phyloP scores from a whole-genome alignment of 2,329 filamentous ascomycete genomes.

The Zopfia rhizophila region DNA sequence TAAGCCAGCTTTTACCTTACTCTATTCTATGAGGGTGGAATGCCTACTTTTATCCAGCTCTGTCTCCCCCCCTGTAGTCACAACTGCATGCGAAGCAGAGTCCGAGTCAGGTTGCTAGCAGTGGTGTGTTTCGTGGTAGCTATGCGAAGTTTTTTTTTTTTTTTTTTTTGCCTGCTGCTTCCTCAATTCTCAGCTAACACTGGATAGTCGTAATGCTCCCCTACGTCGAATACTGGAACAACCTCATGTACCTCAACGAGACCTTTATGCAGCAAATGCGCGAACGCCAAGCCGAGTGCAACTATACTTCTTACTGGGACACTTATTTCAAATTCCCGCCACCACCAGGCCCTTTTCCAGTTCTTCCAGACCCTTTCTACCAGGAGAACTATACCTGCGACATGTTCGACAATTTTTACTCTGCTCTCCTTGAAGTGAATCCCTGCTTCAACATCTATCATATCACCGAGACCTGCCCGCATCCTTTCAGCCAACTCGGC shows the following conservation, averaged over 20 bases:
- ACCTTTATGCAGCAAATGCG: conserved; percentile 52
- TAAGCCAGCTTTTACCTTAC: not conserved
- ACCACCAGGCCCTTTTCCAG: conserved; percentile 38
- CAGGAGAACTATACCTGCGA: conserved; percentile 47
- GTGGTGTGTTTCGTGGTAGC: too few species aligned
- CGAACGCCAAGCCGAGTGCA: conserved; percentile 45
- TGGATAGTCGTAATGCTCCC: conserved; percentile 42
- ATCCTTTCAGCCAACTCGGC: conserved; percentile 49
- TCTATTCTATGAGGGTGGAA: too few species aligned
- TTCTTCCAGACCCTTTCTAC: conserved; percentile 30
- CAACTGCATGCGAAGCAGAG: too few species aligned
- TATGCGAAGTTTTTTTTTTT: too few species aligned
- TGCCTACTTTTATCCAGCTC: too few species aligned
- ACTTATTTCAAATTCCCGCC: conserved; percentile 56
- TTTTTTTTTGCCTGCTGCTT: conserved; percentile 1
- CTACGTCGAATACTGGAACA: conserved; percentile 53
- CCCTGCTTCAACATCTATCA: conserved; percentile 64
- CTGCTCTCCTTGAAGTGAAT: conserved; percentile 55
- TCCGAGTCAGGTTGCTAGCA: too few species aligned
- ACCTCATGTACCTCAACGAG: conserved; percentile 56
- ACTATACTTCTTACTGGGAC: conserved; percentile 48
- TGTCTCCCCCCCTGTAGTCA: too few species aligned
- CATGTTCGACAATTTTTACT: conserved; percentile 52
- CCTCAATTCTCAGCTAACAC: conserved; percentile 17
- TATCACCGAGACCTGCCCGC: conserved; percentile 58